Evolutionary conservation across 2,329 filamentous ascomycete genomes (phyloP).

Genomic region (Aspergillus unguis): DNA sequence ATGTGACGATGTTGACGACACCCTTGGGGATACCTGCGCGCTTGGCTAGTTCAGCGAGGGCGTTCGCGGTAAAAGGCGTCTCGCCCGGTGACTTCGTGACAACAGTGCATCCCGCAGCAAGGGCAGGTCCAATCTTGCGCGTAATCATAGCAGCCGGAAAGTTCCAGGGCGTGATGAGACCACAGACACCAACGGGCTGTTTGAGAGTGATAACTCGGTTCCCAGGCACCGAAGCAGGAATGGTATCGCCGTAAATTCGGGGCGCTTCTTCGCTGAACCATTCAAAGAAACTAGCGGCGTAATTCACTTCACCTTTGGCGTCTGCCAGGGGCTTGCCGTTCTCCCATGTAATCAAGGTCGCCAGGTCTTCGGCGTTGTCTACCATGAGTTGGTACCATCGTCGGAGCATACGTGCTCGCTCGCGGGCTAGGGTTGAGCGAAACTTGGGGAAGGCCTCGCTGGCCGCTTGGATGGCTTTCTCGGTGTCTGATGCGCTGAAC

Average conservation of each 20-base stretch:
- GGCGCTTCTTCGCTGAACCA: constrained; percentile 64
- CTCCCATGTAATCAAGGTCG: constrained; percentile 65
- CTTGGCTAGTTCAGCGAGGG: constrained; percentile 78
- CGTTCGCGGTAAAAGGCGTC: constrained; percentile 87
- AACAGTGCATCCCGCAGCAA: constrained; percentile 93
- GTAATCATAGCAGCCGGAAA: constrained; percentile 57
- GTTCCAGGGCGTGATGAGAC: constrained; percentile 66
- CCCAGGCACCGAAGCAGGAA: constrained; percentile 56
- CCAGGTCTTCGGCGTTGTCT: constrained; percentile 64
- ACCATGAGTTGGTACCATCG: constrained; percentile 67
- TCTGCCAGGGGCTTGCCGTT: constrained; percentile 65
- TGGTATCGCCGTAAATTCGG: constrained; percentile 58
- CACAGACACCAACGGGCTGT: constrained; percentile 66
- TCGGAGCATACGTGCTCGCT: constrained; percentile 59
- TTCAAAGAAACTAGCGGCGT: constrained; percentile 59
- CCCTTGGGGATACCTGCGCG: constrained; percentile 86
- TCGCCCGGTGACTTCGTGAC: constrained; percentile 89
- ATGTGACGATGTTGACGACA: constrained; percentile 84
- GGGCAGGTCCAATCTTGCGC: constrained; percentile 52
- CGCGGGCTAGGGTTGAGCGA: constrained; percentile 58
- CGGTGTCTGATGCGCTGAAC: constrained; percentile 72
- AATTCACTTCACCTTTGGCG: constrained; percentile 57
- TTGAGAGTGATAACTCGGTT: constrained; percentile 63
- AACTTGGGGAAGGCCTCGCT: constrained; percentile 64
- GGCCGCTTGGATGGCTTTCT: constrained; percentile 80